Conservation (phyloP, 129 eudicot genomes). For the Ambrosia artemisiifolia region DNA sequence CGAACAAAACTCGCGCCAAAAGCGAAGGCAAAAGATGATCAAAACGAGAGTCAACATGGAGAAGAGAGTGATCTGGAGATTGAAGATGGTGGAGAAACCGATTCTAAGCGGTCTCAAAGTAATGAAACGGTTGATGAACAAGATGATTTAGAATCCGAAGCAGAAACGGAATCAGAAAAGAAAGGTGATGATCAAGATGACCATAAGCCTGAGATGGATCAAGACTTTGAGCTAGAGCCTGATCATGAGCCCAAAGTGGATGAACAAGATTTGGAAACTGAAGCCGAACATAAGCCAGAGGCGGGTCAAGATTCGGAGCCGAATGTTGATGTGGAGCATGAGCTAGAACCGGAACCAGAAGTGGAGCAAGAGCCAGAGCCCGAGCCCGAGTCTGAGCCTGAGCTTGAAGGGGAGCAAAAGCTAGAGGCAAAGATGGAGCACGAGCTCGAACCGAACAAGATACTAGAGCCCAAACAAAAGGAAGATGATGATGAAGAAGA, state of each 20-base stretch:
- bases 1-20: conserved; percentile 19
- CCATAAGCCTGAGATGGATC: neutral
- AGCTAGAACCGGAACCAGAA: neutral
- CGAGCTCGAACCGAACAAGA: neutral
- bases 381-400: neutral
- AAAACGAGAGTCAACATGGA: conserved; percentile 28
- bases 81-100: conserved; percentile 22
- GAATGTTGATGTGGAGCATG: neutral
- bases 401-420: neutral
- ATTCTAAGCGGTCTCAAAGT: conserved; percentile 23
- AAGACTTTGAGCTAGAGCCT: neutral
- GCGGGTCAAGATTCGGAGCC: too few species aligned
- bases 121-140: neutral
- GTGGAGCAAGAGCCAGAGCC: neutral
- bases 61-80: conserved; percentile 22
- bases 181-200: neutral
- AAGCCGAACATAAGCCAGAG: neutral
- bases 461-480: conserved; percentile 18
- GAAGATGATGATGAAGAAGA: neutral
- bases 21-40: conserved; percentile 19
- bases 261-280: neutral
- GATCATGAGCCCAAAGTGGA: neutral
- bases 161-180: neutral
- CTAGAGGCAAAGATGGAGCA: neutral
- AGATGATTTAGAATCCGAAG: conserved; percentile 9